Evolutionary conservation across 2,329 filamentous ascomycete genomes (phyloP), one percentile per base, ranked within the genome.

Genomic region (Colletotrichum higginsianum): DNA sequence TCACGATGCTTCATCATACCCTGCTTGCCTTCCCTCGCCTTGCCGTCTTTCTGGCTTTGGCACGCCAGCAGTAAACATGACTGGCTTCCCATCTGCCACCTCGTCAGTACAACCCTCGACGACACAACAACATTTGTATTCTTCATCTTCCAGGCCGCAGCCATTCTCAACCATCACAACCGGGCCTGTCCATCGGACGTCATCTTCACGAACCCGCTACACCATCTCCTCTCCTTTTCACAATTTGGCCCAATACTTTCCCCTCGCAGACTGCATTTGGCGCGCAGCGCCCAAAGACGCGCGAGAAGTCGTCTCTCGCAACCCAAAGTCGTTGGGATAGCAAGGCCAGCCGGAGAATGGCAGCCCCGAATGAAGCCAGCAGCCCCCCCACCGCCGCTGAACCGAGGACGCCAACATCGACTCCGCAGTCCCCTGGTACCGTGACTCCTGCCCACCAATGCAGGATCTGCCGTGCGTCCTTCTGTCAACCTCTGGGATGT

Each of bases 401-500:
- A 16, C 57, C 40, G 44, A 58, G 52, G n/a, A 64, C 58, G 7
- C 40, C 52, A 35, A 35, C 50, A 9, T 62, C 60, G 15, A 52
- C 64, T 30, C 44, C 47, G 35, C 52, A 53, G 60, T 61, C 65
- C 52, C 61, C 50, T 6, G 23, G 44, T 7, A 42, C 50, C 3
- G 3, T 11, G 21, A 18, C 23, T 26, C 61, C 56, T 42, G 46
- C 23, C 44, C 66, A 68, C 35, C 66, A 68, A 21, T 68, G 66
- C 66, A 66, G 61, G 30, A 23, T 21, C 21, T 69, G 67, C 26
- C 53, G 61, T 4, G 55, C 35, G 3, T 66, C 67, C 3, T 60
- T 66, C 40, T 65, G 61, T 40, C 38, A 66, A 16, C 67, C 67
- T 40, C 46, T 69, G 12, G 23, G 46, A 8, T 69, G 67, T 40